These are phyloP conservation scores for Trichomonascaceae sp. DNA, from an alignment of 1,139 yeast genomes.

Conservation along the genomic window DNA sequence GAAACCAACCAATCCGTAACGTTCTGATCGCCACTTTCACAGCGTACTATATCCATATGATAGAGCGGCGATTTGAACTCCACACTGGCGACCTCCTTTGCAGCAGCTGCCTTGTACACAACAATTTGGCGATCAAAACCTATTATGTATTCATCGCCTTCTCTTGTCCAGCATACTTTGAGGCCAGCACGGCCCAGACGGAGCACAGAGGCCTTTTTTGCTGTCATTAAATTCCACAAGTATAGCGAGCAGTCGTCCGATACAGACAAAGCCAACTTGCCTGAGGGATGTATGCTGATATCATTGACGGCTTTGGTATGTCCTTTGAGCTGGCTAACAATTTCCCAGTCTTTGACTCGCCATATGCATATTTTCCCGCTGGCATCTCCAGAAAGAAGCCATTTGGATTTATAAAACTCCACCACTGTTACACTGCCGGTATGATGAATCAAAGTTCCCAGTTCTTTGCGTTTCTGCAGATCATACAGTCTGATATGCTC, in stretches of 20 bases:
- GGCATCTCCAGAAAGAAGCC: conserved; percentile 87
- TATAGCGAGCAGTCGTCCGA: conserved; percentile 78
- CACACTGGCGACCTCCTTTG: conserved; percentile 46
- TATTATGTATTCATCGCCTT: conserved; percentile 67
- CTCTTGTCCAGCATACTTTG: conserved; percentile 35
- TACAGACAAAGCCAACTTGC: conserved; percentile 83
- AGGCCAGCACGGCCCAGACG: conserved; percentile 63
- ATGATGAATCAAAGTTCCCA: conserved; percentile 85
- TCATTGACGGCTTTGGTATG: conserved; percentile 65
- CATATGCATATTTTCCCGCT: conserved; percentile 88
- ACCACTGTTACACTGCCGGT: conserved; percentile 81
- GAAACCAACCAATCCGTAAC: conserved; percentile 53
- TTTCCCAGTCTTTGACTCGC: conserved; percentile 98
- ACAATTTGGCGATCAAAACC: conserved; percentile 63
- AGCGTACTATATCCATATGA: conserved; percentile 51
- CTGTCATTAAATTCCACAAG: conserved; percentile 96
- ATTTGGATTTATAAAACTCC: conserved; percentile 59
- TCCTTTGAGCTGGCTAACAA: conserved; percentile 81
- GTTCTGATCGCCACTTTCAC: conserved; percentile 23
- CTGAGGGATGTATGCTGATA: conserved; percentile 86
- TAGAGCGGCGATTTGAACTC: conserved; percentile 55
- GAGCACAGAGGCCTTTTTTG: conserved; percentile 84
- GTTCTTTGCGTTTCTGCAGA: conserved; percentile 85
- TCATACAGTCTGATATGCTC: conserved; percentile 94
- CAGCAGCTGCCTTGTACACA: conserved; percentile 59